Conservation (phyloP, 163 green algal species). For the Trebouxiophyceae sp. region DNA sequence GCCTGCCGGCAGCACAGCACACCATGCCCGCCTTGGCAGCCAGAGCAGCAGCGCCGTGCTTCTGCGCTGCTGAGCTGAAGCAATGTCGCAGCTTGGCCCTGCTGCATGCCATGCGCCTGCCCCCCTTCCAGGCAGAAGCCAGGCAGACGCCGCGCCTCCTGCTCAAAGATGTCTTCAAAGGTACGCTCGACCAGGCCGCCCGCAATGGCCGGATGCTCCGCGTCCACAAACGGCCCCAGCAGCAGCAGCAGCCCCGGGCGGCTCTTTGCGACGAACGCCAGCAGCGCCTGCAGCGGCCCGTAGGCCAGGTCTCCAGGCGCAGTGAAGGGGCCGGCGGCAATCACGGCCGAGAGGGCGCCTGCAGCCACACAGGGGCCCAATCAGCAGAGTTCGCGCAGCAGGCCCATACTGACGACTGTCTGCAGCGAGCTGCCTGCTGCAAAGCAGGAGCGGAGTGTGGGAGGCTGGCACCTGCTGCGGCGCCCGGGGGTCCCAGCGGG, state of each 20-base stretch:
- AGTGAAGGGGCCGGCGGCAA: constrained; percentile 58
- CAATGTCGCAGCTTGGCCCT: too few relatives aligned
- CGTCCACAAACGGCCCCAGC: constrained; percentile 78
- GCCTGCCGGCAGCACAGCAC: too few relatives aligned
- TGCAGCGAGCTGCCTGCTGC: background rate
- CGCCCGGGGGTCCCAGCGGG: too few relatives aligned
- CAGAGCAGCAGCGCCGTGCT: too few relatives aligned
- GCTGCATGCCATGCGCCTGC: too few relatives aligned
- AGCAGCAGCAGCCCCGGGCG: constrained; percentile 57
- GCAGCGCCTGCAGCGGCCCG: constrained; percentile 60
- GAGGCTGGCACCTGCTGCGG: constrained; percentile 17
- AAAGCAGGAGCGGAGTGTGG: background rate
- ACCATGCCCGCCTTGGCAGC: too few relatives aligned
- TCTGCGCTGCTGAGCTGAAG: too few relatives aligned
- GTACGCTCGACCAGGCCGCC: constrained; percentile 38
- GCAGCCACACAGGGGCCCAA: too few relatives aligned
- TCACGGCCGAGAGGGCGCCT: background rate
- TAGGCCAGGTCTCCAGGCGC: constrained; percentile 54
- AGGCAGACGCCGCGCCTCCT: constrained; percentile 40
- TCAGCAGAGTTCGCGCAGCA: too few relatives aligned
- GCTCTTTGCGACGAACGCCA: constrained; percentile 30
- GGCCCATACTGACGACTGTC: background rate
- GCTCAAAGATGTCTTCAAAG: constrained; percentile 58
- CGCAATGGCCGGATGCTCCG: constrained; percentile 47
- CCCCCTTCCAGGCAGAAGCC: background rate